A percentile compares a stretch with the other conserved stretches of the same genome.
phyloP scores from a whole-genome alignment of 75 land plant genomes.

The Cryptomeria japonica region DNA sequence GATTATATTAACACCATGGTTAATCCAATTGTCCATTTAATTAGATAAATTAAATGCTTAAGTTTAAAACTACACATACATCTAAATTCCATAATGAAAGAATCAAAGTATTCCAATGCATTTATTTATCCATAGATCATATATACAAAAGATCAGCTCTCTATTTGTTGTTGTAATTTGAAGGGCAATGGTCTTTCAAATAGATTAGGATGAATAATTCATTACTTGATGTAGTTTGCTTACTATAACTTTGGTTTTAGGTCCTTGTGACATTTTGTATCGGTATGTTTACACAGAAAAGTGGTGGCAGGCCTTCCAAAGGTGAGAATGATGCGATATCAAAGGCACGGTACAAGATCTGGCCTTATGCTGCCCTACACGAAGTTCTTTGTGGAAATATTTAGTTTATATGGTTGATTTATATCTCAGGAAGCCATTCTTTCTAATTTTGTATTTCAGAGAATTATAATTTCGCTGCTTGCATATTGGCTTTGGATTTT shows the following conservation, averaged over 20 bases:
- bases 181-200: background rate
- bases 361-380: background rate
- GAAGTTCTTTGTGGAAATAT: background rate
- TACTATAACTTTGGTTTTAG: background rate
- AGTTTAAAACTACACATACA: too few relatives aligned
- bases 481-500: background rate
- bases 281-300: background rate
- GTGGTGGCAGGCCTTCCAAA: background rate
- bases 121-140: too few relatives aligned
- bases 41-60: too few relatives aligned
- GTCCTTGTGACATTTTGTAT: background rate
- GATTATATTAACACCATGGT: too few relatives aligned
- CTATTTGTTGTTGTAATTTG: background rate
- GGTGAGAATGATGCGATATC: background rate
- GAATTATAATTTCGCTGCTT: too few relatives aligned
- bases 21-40: too few relatives aligned
- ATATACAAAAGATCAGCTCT: background rate
- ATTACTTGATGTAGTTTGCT: background rate
- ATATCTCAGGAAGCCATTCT: background rate
- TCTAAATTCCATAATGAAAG: too few relatives aligned
- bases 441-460: background rate
- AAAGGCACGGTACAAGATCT: slow-evolving; percentile 12
- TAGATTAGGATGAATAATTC: background rate
- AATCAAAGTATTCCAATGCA: too few relatives aligned
- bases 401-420: background rate